phyloP scores from a whole-genome alignment of 2,329 filamentous ascomycete species.

The Arthrobotrys iridis region DNA sequence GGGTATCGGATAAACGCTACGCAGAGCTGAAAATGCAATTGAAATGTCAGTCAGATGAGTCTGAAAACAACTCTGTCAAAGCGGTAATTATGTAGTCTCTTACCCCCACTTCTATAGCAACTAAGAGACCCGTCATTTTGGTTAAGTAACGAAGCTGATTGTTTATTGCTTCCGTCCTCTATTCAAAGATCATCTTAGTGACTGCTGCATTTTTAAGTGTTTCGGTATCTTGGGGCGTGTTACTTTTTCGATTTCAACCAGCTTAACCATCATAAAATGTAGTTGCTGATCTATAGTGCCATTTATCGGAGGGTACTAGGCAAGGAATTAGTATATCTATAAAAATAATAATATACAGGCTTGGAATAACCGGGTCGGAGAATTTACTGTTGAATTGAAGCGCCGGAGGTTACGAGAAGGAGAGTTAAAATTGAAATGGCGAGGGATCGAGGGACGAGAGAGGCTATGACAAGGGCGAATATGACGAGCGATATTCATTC shows the following conservation, averaged over 20 bases:
- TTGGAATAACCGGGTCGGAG: neutral
- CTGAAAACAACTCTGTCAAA: neutral
- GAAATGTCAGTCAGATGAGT: constrained; percentile 2
- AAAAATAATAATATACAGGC: neutral
- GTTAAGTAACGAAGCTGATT: neutral
- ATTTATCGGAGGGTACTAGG: neutral
- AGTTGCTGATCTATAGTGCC: constrained; percentile 3
- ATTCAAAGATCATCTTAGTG: constrained; percentile 30
- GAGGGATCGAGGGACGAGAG: neutral
- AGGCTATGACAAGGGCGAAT: neutral
- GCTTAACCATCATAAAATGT: neutral
- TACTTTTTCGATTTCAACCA: constrained; percentile 12
- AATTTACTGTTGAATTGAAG: constrained; percentile 7
- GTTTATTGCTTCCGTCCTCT: neutral
- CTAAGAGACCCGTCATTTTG: neutral
- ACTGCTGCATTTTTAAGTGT: constrained; percentile 5
- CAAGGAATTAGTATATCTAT: neutral
- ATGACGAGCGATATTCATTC: constrained; percentile 1
- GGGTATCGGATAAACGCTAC: too few relatives aligned
- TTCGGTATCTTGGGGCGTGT: constrained; percentile 17
- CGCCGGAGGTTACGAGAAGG: neutral
- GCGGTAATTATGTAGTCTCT: constrained; percentile 10
- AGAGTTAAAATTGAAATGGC: neutral
- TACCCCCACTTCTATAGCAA: neutral
- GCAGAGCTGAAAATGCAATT: neutral